phyloP scores from a whole-genome alignment of 768 basidiomycete species.

The Phaeotremella skinneri region DNA sequence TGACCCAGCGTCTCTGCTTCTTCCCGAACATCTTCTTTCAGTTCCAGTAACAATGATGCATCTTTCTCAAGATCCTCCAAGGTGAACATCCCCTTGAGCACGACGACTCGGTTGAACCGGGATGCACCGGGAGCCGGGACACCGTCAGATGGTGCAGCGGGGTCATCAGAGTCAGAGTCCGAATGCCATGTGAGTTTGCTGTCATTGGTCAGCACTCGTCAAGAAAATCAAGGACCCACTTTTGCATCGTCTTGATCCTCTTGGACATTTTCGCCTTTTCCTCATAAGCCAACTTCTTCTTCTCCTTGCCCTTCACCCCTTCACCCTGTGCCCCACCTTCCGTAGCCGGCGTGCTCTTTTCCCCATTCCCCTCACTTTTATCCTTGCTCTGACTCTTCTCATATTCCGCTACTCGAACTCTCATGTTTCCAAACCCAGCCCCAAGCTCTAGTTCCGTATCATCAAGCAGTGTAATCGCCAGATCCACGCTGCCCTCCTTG shows the following conservation, averaged over 20 bases:
- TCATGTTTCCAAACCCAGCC: constrained; percentile 58
- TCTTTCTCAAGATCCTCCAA: constrained; percentile 81
- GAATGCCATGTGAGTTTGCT: constrained; percentile 96
- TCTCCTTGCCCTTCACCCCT: constrained; percentile 37
- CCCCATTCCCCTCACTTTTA: constrained; percentile 33
- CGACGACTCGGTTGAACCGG: constrained; percentile 66
- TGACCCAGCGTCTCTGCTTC: constrained; percentile 86
- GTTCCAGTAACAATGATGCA: constrained; percentile 75
- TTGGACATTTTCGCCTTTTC: constrained; percentile 50
- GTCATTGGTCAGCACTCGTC: constrained; percentile 8
- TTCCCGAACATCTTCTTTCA: constrained; percentile 94
- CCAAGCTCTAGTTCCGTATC: constrained; percentile 88
- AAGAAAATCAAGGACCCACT: constrained; percentile 56
- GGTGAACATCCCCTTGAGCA: constrained; percentile 93
- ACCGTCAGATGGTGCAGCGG: constrained; percentile 33
- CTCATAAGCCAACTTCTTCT: constrained; percentile 50
- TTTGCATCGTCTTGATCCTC: constrained; percentile 49
- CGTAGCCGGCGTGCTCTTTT: constrained; percentile 71
- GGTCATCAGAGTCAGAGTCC: constrained; percentile 77
- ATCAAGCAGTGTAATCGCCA: constrained; percentile 81
- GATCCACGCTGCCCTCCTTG: constrained; percentile 88
- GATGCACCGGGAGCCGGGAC: constrained; percentile 56
- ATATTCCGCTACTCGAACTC: constrained; percentile 50
- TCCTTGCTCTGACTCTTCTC: constrained; percentile 23
- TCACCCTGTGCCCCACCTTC: constrained; percentile 42